These are phyloP conservation scores for Coniochaeta sp. DNA, from an alignment of 2,329 filamentous ascomycete species.

Conservation along the genomic window DNA sequence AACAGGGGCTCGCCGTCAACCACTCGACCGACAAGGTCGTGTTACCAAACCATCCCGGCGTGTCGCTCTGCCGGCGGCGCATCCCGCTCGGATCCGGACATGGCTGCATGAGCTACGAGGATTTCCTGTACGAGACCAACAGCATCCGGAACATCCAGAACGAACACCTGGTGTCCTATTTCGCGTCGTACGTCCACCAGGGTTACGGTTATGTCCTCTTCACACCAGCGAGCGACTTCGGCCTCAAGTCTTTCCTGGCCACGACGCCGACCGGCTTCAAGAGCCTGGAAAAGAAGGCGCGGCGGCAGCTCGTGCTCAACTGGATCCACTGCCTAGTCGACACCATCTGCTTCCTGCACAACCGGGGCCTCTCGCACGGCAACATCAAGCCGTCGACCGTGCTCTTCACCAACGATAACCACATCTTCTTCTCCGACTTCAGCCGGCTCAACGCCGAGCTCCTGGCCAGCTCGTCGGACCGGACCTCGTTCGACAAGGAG, in stretches of 20 bases:
- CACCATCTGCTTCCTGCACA: conserved; percentile 61
- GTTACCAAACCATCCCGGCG: conserved; percentile 53
- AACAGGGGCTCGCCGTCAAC: conserved; percentile 31
- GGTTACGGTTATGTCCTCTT: conserved; percentile 59
- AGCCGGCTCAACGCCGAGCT: conserved; percentile 37
- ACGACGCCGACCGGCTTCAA: conserved; percentile 56
- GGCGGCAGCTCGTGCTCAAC: conserved; percentile 55
- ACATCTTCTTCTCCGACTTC: conserved; percentile 61
- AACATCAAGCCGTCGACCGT: conserved; percentile 67
- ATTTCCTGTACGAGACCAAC: conserved; percentile 55
- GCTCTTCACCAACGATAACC: conserved; percentile 56
- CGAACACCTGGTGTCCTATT: conserved; percentile 63
- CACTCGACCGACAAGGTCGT: conserved; percentile 49
- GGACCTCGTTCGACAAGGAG: conserved; percentile 54
- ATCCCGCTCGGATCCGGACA: conserved; percentile 41
- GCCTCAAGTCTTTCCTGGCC: conserved; percentile 59
- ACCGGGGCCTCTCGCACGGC: conserved; percentile 54
- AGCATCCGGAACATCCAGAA: conserved; percentile 53
- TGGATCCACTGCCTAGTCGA: conserved; percentile 71
- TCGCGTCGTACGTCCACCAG: conserved; percentile 62
- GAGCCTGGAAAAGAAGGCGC: conserved; percentile 50
- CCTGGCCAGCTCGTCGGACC: conserved; percentile 27
- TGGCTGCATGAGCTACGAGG: conserved; percentile 38
- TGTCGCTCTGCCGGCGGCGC: conserved; percentile 49
- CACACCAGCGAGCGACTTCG: conserved; percentile 59